Base-by-base conservation (phyloP, 129 eudicot species). In the Flaveria trinervia region DNA sequence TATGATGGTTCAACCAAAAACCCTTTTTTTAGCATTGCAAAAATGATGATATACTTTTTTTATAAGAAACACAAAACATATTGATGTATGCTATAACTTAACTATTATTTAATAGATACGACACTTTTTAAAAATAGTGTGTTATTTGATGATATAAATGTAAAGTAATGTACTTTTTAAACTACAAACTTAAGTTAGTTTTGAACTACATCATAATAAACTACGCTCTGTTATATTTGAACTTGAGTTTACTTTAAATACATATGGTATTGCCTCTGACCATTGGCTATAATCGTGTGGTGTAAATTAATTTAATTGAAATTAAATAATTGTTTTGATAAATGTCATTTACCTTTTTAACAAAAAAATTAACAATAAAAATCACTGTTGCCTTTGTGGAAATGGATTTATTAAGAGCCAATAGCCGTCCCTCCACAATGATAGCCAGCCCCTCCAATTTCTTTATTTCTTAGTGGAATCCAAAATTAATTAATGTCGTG, bases 341-440 rank as follows among this genome's bases (percentile, higher is more conserved):
- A 65, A 14, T 65, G 23, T 7, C 46, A 33, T 36, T 30, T 65
- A 16, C 28, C 50, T 67, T 18, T 30, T 4, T 62, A 0, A 13
- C 2, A 39, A 17, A 43, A 41, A 30, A 17, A 11, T 13, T 8
- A 56, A 54, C 56, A n/a, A 54, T 8, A 16, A 43, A 55, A 77
- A 68, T 43, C 41, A 36, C 7, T 22, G 60, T 70, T 57, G 39
- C 76, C 43, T 61, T 71, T 33, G 7, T 18, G 72, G 65, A 71
- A 62, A 62, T 64, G 41, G 51, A 65, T 79, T 65, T 41, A 65
- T 50, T 72, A 73, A 80, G 59, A 80, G 83, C 83, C 83, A 80
- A 80, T 80, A 51, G 83, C 79, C 79, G 83, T 25, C 83, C 69
- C 69, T 33, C 68, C 78, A 72, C 45, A 46, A 26, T 30, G 18